phyloP scores from a whole-genome alignment of 805 yeast species.

The Yarrowia divulgata region DNA sequence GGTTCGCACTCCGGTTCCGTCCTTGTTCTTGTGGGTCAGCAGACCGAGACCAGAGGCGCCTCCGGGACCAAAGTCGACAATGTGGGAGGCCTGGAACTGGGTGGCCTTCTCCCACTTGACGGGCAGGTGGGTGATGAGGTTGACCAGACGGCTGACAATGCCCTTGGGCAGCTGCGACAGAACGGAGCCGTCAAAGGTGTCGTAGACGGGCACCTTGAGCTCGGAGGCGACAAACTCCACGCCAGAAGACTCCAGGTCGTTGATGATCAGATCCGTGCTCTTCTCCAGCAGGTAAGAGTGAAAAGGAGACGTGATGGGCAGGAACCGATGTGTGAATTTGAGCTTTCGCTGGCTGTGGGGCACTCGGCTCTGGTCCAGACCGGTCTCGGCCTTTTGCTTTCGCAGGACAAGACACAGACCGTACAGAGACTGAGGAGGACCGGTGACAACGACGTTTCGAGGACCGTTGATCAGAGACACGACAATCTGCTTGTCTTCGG shows the following conservation, averaged over 20 bases:
- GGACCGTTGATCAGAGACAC: constrained; percentile 95
- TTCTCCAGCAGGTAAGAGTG: constrained; percentile 84
- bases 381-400: constrained; percentile 92
- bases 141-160: constrained; percentile 71
- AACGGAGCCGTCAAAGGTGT: constrained; percentile 85
- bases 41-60: constrained; percentile 97
- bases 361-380: constrained; percentile 92
- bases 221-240: constrained; percentile 63
- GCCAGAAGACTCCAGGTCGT: constrained; percentile 67
- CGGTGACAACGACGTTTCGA: constrained; percentile 91
- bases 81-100: constrained; percentile 79
- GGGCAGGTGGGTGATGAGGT: constrained; percentile 84
- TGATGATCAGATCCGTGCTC: constrained; percentile 70
- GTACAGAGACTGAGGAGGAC: constrained; percentile 97
- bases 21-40: constrained; percentile 95
- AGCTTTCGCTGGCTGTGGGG: constrained; percentile 94
- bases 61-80: constrained; percentile 98
- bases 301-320: constrained; percentile 96
- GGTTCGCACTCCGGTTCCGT: constrained; percentile 96
- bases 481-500: constrained; percentile 86
- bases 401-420: constrained; percentile 93
- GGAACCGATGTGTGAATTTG: constrained; percentile 89
- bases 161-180: constrained; percentile 64
- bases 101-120: constrained; percentile 97
- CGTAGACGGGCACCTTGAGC: constrained; percentile 85